Base-by-base conservation (phyloP, 169 alveolate genomes). In the Amoebophrya sp. region DNA sequence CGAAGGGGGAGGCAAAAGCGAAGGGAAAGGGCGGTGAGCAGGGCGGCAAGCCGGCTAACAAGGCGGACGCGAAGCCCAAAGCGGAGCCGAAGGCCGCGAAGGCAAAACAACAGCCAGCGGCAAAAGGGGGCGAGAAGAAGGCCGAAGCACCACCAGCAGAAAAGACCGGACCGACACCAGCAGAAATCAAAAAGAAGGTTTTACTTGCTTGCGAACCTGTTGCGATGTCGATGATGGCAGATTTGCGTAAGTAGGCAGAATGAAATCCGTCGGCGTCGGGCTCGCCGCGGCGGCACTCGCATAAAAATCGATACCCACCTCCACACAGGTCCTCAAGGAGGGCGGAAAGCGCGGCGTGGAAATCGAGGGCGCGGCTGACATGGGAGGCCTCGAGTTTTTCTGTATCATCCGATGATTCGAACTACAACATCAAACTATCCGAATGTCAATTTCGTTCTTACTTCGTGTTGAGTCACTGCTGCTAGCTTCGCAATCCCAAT, bases 291-390 rank as follows among this genome's bases (percentile, higher is more conserved):
- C 67, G 10, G 67, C 67, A 45, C 10, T 45, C 67, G 18, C 10
- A 45, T 18, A 45, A 45, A 45, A 45, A 13, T 42, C 48, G 48
- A 42, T 42, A 42, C 48, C 20, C 48, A 42, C 48, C 13, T 42
- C 48, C 13, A 13, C 13, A 13, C 78, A 58, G 78, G 78, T 58
- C 5, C 2, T 58, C 29, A 58, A 58, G 23, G 78, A 58, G 34
- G 78, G 78, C 78, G 78, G 78, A 13, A 58, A 58, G 78, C 78
- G 78, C 78, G 78, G 78, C 26, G 78, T 58, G 2, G 78, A 58
- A n/a, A 58, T 58, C 26, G 78, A 58, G 34, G 78, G 78, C 23
- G 78, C 23, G 26, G 7, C 78, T 13, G 78, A 58, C 34, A 58
- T 58, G 78, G 78, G 78, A 13, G 78, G 78, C 26, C 78, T 58